Evolutionary conservation across 306 rosid species (phyloP).

Genomic region (Bauhinia variegata): DNA sequence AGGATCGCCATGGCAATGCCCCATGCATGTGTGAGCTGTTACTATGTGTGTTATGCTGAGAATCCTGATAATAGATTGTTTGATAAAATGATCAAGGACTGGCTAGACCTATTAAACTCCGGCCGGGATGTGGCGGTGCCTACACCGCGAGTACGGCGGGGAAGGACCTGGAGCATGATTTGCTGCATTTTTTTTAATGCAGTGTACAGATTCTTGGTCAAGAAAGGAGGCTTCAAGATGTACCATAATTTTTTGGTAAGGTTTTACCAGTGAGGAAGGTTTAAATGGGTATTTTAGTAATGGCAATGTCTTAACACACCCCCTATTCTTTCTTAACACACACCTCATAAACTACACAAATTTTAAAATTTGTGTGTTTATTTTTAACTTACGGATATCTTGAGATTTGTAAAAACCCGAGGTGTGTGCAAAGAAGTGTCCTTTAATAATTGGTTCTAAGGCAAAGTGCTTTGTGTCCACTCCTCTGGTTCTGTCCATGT

Average conservation of each 20-base stretch:
- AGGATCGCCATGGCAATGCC: slow-evolving; percentile 97
- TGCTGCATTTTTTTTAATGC: slow-evolving; percentile 7
- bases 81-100: slow-evolving; percentile 71
- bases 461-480: slow-evolving; percentile 27
- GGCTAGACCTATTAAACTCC: slow-evolving; percentile 52
- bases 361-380: no score
- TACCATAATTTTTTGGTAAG: no score
- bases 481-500: slow-evolving; percentile 18
- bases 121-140: slow-evolving; percentile 52
- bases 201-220: slow-evolving; percentile 1
- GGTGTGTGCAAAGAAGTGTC: no score
- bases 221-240: slow-evolving; percentile 12
- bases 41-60: slow-evolving; percentile 90
- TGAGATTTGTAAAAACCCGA: slow-evolving; percentile 27
- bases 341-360: no score
- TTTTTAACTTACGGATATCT: no score
- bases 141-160: slow-evolving; percentile 67
- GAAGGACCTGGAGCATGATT: slow-evolving; percentile 20
- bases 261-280: no score
- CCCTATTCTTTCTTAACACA: no score
- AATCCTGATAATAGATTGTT: slow-evolving; percentile 65
- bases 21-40: slow-evolving; percentile 95
- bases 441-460: no score
- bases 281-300: no score
- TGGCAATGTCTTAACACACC: no score